A percentile compares a stretch with the other conserved stretches of the same genome.
These are phyloP conservation scores for Glaciozyma martinii DNA, from an alignment of 768 basidiomycete species.

Conservation along the genomic window DNA sequence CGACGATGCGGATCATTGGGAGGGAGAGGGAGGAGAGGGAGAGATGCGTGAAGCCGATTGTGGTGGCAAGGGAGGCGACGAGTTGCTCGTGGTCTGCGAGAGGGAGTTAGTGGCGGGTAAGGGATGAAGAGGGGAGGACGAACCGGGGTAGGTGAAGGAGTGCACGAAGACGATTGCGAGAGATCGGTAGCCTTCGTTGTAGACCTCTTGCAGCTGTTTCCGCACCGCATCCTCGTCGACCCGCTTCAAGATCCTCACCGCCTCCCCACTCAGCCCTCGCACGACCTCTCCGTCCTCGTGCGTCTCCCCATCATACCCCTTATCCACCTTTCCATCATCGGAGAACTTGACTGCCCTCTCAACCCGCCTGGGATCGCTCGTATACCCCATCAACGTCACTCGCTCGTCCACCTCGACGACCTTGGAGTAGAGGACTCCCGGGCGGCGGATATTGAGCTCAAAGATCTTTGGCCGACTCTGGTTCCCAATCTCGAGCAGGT, in stretches of 20 bases:
- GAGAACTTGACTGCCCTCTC: slow-evolving; percentile 69
- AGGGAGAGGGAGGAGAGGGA: slow-evolving; percentile 79
- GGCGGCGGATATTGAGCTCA: slow-evolving; percentile 68
- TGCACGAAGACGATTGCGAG: slow-evolving; percentile 83
- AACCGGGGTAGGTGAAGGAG: slow-evolving; percentile 52
- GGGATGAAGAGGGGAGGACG: background rate
- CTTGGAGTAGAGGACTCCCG: slow-evolving; percentile 53
- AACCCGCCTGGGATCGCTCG: slow-evolving; percentile 73
- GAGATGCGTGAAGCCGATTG: slow-evolving; percentile 79
- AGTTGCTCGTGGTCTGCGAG: slow-evolving; percentile 67
- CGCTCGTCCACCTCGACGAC: slow-evolving; percentile 80
- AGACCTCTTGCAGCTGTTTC: slow-evolving; percentile 58
- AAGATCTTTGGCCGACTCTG: slow-evolving; percentile 92
- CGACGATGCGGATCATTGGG: slow-evolving; percentile 92
- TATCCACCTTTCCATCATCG: slow-evolving; percentile 39
- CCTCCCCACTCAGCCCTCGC: slow-evolving; percentile 61
- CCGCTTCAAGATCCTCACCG: background rate
- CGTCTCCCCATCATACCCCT: slow-evolving; percentile 16
- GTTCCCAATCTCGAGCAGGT: slow-evolving; percentile 85
- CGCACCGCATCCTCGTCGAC: slow-evolving; percentile 50
- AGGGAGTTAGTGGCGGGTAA: slow-evolving; percentile 1
- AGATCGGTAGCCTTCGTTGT: slow-evolving; percentile 73
- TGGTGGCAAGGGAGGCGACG: slow-evolving; percentile 62
- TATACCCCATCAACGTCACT: slow-evolving; percentile 86
- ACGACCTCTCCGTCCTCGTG: slow-evolving; percentile 57